Evolutionary conservation across 768 basidiomycete genomes (phyloP).

Genomic region (Trametes cinnabarina): DNA sequence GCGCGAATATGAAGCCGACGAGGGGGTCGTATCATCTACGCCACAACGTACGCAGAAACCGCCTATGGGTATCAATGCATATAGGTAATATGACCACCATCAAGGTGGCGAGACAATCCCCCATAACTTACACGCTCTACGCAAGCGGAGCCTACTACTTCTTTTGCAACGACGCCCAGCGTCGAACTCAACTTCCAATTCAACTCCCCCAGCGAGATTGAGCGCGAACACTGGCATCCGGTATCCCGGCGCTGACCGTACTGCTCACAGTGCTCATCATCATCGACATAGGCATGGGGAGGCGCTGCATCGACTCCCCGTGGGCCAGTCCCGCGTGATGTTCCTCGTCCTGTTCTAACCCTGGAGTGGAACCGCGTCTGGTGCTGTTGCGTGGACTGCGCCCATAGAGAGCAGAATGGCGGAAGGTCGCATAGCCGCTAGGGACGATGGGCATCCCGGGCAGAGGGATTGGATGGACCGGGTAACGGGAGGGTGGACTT

Average conservation of each 20-base stretch:
- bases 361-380: neutral
- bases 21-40: no score
- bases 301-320: slow-evolving; percentile 15
- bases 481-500: neutral
- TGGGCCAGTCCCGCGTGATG: slow-evolving; percentile 13
- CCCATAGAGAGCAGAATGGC: slow-evolving; percentile 15
- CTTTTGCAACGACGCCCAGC: no score
- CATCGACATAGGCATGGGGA: slow-evolving; percentile 14
- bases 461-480: slow-evolving; percentile 10
- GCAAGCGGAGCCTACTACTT: no score
- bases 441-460: slow-evolving; percentile 20
- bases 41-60: no score
- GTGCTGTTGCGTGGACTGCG: neutral
- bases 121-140: no score
- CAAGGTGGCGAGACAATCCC: no score
- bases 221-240: neutral
- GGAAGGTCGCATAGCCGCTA: slow-evolving; percentile 17
- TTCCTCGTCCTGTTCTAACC: neutral
- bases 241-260: slow-evolving; percentile 16
- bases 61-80: no score
- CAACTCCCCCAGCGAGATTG: neutral
- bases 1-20: no score
- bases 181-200: no score
- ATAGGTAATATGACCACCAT: no score
- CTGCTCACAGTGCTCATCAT: slow-evolving; percentile 19